phyloP scores from a whole-genome alignment of 2,329 filamentous ascomycete species.

The Fusarium sp. region DNA sequence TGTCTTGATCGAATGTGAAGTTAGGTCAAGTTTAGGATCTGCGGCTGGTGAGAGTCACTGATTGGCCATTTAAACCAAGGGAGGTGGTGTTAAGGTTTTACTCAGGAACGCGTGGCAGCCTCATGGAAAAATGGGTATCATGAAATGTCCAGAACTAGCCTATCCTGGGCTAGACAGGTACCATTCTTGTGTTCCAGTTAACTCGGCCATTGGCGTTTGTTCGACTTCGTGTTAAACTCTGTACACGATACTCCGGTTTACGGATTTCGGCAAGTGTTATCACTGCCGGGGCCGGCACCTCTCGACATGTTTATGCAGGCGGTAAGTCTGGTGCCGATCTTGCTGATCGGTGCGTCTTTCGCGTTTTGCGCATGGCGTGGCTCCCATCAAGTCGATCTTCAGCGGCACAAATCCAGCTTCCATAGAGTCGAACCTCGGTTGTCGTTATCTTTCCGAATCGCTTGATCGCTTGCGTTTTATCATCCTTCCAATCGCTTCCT shows the following conservation, averaged over 20 bases:
- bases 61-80: slow-evolving; percentile 3
- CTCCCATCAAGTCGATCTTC: slow-evolving; percentile 2
- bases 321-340: slow-evolving; percentile 35
- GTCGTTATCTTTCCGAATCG: not conserved
- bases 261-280: slow-evolving; percentile 2
- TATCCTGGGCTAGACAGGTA: slow-evolving; percentile 9
- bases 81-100: slow-evolving; percentile 21
- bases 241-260: not conserved
- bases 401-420: slow-evolving; percentile 1
- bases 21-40: slow-evolving; percentile 24
- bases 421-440: not conserved
- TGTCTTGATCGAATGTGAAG: slow-evolving; percentile 4
- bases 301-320: slow-evolving; percentile 18
- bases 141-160: slow-evolving; percentile 27
- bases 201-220: not conserved
- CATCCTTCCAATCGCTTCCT: slow-evolving; percentile 62
- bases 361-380: not conserved
- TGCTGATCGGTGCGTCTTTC: slow-evolving; percentile 29
- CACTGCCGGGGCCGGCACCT: slow-evolving; percentile 29
- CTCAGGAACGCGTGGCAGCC: slow-evolving; percentile 34
- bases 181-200: not conserved
- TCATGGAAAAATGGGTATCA: slow-evolving; percentile 34
- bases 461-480: slow-evolving; percentile 6
- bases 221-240: not conserved
- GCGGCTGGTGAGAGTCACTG: slow-evolving; percentile 8